Percentiles rank a stretch among this genome's conserved stretches.
Conservation (phyloP, 2,329 filamentous ascomycete genomes). For the Monosporascus sp. region DNA sequence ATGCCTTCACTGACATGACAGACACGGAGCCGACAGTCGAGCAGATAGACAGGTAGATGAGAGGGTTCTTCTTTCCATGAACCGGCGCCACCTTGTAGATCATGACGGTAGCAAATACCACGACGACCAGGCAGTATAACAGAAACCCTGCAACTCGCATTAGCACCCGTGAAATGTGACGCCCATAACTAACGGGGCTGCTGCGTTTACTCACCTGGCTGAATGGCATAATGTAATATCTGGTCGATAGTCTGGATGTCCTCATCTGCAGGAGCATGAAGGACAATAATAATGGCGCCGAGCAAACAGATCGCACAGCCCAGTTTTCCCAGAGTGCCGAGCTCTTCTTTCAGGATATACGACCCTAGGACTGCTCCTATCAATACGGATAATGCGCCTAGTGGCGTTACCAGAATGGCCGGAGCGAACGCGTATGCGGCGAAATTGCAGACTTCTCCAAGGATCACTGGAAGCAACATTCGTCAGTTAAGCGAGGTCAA, state of each 20-base stretch:
- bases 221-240: conserved; percentile 84
- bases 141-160: conserved; percentile 65
- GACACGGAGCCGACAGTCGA: conserved; percentile 95
- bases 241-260: conserved; percentile 88
- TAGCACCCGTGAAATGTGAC: conserved; percentile 7
- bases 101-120: conserved; percentile 84
- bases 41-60: conserved; percentile 96
- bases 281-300: conserved; percentile 92
- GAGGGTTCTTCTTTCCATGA: conserved; percentile 90
- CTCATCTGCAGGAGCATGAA: conserved; percentile 92
- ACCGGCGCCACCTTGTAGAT: conserved; percentile 89
- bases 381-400: conserved; percentile 88
- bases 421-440: conserved; percentile 97
- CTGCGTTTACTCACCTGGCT: conserved; percentile 63
- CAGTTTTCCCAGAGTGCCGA: conserved; percentile 87
- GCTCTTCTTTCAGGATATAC: conserved; percentile 85
- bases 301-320: conserved; percentile 95
- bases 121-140: conserved; percentile 74
- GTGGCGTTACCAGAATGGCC: conserved; percentile 93
- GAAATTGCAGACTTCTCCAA: conserved; percentile 95
- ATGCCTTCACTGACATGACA: conserved; percentile 98
- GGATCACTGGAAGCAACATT: conserved; percentile 57
- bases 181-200: no score
- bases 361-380: conserved; percentile 93
- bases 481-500: conserved; percentile 8